Evolutionary conservation across 306 rosid species (phyloP).

Genomic region (Ziziphus jujuba): DNA sequence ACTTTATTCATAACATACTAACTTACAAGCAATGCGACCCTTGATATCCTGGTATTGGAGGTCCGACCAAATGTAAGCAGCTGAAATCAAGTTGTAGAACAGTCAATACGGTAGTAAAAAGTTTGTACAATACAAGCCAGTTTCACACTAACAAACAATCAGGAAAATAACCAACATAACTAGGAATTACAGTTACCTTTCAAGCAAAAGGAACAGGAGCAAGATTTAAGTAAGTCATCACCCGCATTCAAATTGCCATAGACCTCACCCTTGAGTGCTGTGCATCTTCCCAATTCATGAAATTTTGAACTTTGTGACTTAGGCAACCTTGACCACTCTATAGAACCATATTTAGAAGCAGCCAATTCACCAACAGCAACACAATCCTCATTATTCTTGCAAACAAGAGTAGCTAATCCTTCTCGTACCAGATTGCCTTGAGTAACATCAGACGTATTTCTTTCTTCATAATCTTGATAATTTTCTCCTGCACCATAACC

Average conservation of each 20-base stretch:
- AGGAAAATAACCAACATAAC: neutral
- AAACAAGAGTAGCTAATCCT: conserved; percentile 25
- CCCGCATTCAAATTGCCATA: conserved; percentile 23
- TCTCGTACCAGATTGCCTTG: conserved; percentile 20
- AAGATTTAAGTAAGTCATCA: conserved; percentile 46
- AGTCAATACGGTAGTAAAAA: conserved; percentile 20
- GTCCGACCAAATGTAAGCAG: conserved; percentile 83
- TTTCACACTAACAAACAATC: conserved; percentile 3
- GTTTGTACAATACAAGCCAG: neutral
- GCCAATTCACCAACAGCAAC: conserved; percentile 19
- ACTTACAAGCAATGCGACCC: conserved; percentile 76
- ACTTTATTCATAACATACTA: conserved; percentile 1
- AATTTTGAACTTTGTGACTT: conserved; percentile 37
- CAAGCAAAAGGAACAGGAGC: conserved; percentile 83
- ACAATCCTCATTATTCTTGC: conserved; percentile 32
- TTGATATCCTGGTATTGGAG: conserved; percentile 88
- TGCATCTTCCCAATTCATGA: conserved; percentile 56
- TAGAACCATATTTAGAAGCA: conserved; percentile 20
- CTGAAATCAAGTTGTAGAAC: conserved; percentile 40
- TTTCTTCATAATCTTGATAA: conserved; percentile 18
- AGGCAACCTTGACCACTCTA: conserved; percentile 31
- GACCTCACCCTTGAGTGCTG: conserved; percentile 34
- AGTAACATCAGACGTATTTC: conserved; percentile 20
- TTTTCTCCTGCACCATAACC: conserved; percentile 20
- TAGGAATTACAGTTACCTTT: conserved; percentile 51